Base-by-base conservation (phyloP, 2,329 filamentous ascomycete genomes). In the Microcyclosporella mali region DNA sequence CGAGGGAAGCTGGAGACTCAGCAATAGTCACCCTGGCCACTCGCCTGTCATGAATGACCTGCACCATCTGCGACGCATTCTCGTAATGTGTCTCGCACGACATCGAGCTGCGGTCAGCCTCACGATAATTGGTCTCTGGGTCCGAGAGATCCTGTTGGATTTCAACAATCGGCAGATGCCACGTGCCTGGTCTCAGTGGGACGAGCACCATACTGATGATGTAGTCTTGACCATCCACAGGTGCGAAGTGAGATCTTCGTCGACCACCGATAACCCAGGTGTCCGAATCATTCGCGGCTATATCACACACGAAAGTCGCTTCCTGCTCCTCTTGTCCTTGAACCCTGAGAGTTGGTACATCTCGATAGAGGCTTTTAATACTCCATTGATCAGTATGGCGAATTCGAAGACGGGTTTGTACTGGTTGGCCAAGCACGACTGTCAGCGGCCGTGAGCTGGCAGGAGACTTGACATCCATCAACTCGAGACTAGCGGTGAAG, bases 231-330 rank as follows among this genome's bases (percentile, higher is more conserved):
- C 43, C 46, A 4, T 50, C 18, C 56, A 61, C 58, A 2, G 65
- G 79, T 6, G 75, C 75, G 57, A 95, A 94, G 58, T 87, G 85
- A 0, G 84, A 85, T 51, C 86, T 84, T 37, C 85, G 77, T 33
- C 84, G 79, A 0, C 89, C 90, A 16, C 88, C 89, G 2, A 97
- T 70, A 1, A 95, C 77, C 90, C 90, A 97, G 0, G 78, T 74
- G 90, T 88, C 2, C 25, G 77, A 69, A 12, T 81, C 78, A 25
- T 25, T 25, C 1, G 83, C 82, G 11, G 80, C 79, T 16, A 97
- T 73, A 53, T 95, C 89, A 64, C 92, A 94, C 52, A 82, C 80
- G 58, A 94, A 94, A 49, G 88, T 81, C 9, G 42, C 34, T 17
- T 30, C n/a, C n/a, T 25, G 32, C n/a, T 47, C 43, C 9, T 45